A percentile compares a stretch with the other conserved stretches of the same genome.
Conservation (phyloP, 108 stramenopile species). For the Nannochloropsis granulata region DNA sequence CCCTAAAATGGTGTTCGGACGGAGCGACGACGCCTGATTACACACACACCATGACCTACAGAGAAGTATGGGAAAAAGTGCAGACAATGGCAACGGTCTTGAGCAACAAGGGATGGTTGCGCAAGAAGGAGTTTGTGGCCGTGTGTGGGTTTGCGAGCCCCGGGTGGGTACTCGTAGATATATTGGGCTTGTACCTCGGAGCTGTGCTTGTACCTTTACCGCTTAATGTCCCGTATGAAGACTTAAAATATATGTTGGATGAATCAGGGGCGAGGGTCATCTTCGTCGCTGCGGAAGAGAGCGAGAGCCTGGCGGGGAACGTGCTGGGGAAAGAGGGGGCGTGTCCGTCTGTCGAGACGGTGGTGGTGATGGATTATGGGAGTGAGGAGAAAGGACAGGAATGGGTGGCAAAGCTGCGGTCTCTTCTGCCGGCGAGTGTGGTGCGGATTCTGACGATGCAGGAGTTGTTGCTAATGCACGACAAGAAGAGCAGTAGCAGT, state of each 20-base stretch:
- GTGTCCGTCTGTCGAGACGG: background rate
- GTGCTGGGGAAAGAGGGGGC: background rate
- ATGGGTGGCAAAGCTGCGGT: background rate
- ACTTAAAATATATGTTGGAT: background rate
- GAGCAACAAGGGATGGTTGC: background rate
- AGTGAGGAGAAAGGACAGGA: background rate
- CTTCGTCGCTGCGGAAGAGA: background rate
- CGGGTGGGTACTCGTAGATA: background rate
- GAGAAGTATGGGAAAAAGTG: background rate
- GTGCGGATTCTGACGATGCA: background rate
- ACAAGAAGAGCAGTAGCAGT: background rate
- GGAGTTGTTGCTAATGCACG: background rate
- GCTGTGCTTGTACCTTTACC: background rate
- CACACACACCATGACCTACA: background rate
- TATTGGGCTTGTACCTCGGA: background rate
- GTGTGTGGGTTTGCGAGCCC: background rate
- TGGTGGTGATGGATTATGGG: background rate
- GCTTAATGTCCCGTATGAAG: background rate
- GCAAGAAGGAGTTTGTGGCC: background rate
- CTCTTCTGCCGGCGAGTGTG: background rate
- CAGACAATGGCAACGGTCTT: background rate
- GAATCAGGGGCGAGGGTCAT: background rate
- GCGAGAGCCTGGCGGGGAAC: background rate
- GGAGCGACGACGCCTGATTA: background rate
- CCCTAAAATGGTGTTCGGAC: background rate